Base-by-base conservation (phyloP, 768 basidiomycete genomes). In the Pisolithus tinctorius region DNA sequence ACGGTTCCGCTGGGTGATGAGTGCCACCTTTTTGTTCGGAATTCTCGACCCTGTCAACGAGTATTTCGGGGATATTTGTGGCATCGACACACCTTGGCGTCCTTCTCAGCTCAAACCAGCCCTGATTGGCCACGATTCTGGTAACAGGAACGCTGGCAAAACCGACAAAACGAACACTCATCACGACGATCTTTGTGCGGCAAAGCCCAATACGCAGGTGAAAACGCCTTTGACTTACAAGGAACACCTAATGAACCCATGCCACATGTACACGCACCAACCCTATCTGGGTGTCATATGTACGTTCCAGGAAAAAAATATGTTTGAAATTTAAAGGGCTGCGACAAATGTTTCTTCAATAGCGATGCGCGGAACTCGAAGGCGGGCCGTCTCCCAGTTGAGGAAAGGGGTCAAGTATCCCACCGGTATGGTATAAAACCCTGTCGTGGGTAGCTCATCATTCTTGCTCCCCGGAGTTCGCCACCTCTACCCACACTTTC, bases 361-460 rank as follows among this genome's bases (percentile, higher is more conserved):
- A 23, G 25, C 25, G 42, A 27, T 45, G 27, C 14, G n/a, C 26
- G 43, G 43, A 29, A 29, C 43, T 43, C 14, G 25, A 23, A 2
- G 20, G 20, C 20, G 20, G 2, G 20, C 43, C 26, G 43, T 41
- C 40, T 55, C 53, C 58, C 58, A 57, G 58, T 54, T 51, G 54
- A 46, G 50, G 44, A 50, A 52, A 36, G 51, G 49, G 51, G 50
- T 56, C 54, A 52, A 52, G 55, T 53, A 58, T 63, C 61, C 55
- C 57, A 58, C 56, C 47, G 34, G 14, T 38, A 54, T 52, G 53
- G 50, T 69, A 67, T 64, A 69, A 58, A 67, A 67, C 45, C 54
- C 31, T 45, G 51, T 42, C 27, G 30, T 29, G 29, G 54, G 51
- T 56, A 49, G 44, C 44, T 54, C 20, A 20, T 48, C 55, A 43